Conservation (phyloP, 805 yeast genomes). For the Grigorovia yakushimaensis region DNA sequence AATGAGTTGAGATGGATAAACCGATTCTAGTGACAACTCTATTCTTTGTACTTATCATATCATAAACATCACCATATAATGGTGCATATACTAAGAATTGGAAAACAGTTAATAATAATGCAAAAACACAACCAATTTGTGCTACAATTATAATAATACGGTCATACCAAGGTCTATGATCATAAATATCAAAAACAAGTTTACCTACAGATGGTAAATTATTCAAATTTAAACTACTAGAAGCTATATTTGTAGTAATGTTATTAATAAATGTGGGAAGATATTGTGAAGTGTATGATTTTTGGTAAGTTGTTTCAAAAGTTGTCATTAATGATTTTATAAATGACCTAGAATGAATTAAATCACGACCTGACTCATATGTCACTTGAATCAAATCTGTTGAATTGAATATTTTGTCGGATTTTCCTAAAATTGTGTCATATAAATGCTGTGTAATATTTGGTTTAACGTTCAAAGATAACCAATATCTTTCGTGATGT, state of each 20-base stretch:
- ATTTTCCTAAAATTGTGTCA: constrained; percentile 18
- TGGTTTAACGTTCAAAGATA: constrained; percentile 41
- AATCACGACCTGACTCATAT: constrained; percentile 61
- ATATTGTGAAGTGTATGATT: constrained; percentile 4
- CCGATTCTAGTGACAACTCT: constrained; percentile 44
- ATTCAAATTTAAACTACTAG: not conserved
- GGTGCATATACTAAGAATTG: constrained; percentile 51
- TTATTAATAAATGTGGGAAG: constrained; percentile 14
- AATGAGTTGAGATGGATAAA: constrained; percentile 40
- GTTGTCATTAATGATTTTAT: constrained; percentile 34
- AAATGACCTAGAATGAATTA: constrained; percentile 35
- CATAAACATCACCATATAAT: constrained; percentile 41
- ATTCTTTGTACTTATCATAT: constrained; percentile 34
- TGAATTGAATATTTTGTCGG: constrained; percentile 11
- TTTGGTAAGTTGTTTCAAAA: constrained; percentile 23
- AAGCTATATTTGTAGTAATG: constrained; percentile 9
- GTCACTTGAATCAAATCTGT: constrained; percentile 29
- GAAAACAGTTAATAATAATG: constrained; percentile 63
- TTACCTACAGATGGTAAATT: constrained; percentile 20
- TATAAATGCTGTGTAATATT: constrained; percentile 34
- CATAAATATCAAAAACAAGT: constrained; percentile 30
- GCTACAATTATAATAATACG: constrained; percentile 52
- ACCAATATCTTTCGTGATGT: constrained; percentile 53
- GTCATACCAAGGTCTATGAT: constrained; percentile 41
- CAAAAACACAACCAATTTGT: constrained; percentile 67